Base-by-base conservation (phyloP, 2,329 filamentous ascomycete genomes). In the Ceratocystiopsis sp. region DNA sequence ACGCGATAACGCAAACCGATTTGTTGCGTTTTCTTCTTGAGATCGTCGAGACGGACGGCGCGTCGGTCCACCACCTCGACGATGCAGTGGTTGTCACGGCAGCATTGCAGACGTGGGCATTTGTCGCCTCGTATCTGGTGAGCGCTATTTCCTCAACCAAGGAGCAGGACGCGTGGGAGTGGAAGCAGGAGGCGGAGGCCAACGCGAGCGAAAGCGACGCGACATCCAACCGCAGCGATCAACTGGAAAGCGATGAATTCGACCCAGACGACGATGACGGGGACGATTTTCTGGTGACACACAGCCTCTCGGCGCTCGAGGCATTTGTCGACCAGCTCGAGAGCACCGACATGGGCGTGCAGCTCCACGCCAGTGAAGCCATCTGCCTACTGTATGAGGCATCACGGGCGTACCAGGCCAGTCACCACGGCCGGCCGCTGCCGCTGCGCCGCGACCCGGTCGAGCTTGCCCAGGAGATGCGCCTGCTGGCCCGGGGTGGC, bases 301-400 rank as follows among this genome's bases (percentile, higher is more conserved):
- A 77, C 47, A 84, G 80, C 32, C 78, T 84, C 49, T 63, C 74
- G 25, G 80, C 83, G 15, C 72, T 91, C 52, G 81, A 91, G 42
- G 78, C 80, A 2, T 85, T 94, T 52, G 77, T 84, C 37, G 85
- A 93, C 40, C 86, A 93, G 59, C 78, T 94, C 16, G 78, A 87
- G 46, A 85, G 81, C 56, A 68, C 68, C 32, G 78, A 85, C 46
- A 65, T 76, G 1, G 65, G 71, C 10, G 82, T 93, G 1, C 84
- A 91, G 54, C 75, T 84, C 38, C 75, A 80, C 4, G 80, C 84
- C 0, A 84, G 80, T 4, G 74, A 80, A 54, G 84, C 84, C 57
- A 86, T 93, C 46, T 85, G 85, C 1, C 66, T 93, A 11, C 66
- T 93, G 12, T 89, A 84, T 53, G 86, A 94, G 58, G 80, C 81